These are phyloP conservation scores for Arctostaphylos glauca DNA, from an alignment of 148 eudicot species.

Conservation along the genomic window DNA sequence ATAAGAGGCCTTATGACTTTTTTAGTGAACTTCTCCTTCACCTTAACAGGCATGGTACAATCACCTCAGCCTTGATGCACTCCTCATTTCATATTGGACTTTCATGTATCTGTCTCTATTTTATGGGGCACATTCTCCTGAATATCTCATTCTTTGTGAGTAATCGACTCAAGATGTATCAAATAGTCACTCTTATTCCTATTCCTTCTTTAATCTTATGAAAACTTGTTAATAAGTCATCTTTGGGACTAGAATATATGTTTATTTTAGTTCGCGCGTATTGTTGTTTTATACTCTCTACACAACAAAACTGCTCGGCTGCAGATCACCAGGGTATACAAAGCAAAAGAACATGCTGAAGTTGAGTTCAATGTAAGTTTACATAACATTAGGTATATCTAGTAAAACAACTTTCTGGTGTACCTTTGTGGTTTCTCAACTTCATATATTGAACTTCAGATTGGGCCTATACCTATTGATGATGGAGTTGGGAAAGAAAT, in stretches of 20 bases:
- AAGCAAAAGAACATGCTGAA: constrained; percentile 74
- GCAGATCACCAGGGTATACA: constrained; percentile 75
- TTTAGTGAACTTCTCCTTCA: not conserved
- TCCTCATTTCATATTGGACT: not conserved
- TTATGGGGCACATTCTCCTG: not conserved
- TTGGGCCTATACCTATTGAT: constrained; percentile 75
- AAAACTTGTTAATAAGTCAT: not conserved
- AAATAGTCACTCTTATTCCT: not conserved
- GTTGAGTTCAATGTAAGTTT: constrained; percentile 65
- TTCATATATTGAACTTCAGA: constrained; percentile 32
- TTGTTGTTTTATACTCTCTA: not conserved
- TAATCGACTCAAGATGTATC: not conserved
- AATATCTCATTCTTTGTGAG: not conserved
- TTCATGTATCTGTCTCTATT: not conserved
- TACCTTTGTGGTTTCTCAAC: constrained; percentile 18
- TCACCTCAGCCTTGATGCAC: not conserved
- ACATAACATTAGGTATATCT: constrained; percentile 6
- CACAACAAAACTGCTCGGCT: constrained; percentile 21
- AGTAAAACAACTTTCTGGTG: not conserved
- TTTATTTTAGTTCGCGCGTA: not conserved
- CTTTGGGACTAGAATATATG: not conserved
- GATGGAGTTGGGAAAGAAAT: constrained; percentile 74
- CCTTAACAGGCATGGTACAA: not conserved
- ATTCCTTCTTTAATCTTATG: not conserved
- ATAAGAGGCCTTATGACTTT: not conserved